A percentile compares a stretch with the other conserved stretches of the same genome.
Evolutionary conservation across 2,329 filamentous ascomycete genomes (phyloP).

Genomic region (Scedosporium dehoogii): DNA sequence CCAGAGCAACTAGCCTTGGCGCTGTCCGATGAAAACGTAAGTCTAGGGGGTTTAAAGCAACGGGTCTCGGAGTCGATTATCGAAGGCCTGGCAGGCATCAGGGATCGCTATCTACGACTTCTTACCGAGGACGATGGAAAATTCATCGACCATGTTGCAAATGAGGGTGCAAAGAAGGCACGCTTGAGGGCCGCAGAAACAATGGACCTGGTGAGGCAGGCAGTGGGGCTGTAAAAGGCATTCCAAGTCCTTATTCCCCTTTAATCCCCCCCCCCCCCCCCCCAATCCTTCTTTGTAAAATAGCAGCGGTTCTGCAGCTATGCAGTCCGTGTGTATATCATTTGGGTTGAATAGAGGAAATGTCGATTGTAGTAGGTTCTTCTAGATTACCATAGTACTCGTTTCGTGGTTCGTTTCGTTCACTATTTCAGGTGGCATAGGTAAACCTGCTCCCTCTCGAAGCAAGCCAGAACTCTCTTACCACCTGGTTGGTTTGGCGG

Average conservation of each 20-base stretch:
- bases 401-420: background rate
- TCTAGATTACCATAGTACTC: too few species aligned
- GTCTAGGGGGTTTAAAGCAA: constrained; percentile 32
- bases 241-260: background rate
- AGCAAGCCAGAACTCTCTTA: constrained; percentile 64
- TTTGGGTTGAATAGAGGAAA: too few species aligned
- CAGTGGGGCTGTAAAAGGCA: constrained; percentile 34
- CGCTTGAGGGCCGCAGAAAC: constrained; percentile 47
- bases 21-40: constrained; percentile 21
- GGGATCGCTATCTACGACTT: constrained; percentile 45
- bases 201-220: constrained; percentile 42
- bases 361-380: too few species aligned
- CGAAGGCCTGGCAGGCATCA: constrained; percentile 40
- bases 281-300: constrained; percentile 1
- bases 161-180: constrained; percentile 51
- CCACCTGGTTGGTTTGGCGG: constrained; percentile 53
- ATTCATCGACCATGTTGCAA: constrained; percentile 48
- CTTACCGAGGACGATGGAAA: constrained; percentile 34
- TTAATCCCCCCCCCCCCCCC: background rate
- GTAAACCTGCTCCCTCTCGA: constrained; percentile 53
- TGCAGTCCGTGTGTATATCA: too few species aligned
- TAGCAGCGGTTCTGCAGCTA: background rate
- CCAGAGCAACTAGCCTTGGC: constrained; percentile 29
- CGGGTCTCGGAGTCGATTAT: constrained; percentile 50
- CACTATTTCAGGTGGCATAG: constrained; percentile 39